A percentile compares a stretch with the other conserved stretches of the same genome.
Conservation (phyloP, 2,329 filamentous ascomycete genomes). For the Aspergillus pseudoglaucus region DNA sequence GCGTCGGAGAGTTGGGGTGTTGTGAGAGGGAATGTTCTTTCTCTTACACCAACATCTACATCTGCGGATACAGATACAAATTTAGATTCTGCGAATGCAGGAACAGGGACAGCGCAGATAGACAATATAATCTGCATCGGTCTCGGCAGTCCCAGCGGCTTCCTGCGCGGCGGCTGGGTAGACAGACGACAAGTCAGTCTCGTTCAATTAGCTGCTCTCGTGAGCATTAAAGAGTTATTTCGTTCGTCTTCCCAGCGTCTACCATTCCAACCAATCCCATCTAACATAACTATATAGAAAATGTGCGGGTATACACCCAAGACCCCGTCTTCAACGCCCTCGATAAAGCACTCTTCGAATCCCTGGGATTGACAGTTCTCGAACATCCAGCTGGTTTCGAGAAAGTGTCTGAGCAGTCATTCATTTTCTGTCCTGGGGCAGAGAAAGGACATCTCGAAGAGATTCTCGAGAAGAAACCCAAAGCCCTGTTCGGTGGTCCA, state of each 20-base stretch:
- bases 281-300: not conserved
- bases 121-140: slow-evolving; percentile 34
- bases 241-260: not conserved
- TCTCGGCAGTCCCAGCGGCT: slow-evolving; percentile 37
- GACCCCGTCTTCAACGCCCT: slow-evolving; percentile 47
- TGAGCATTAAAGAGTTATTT: slow-evolving; percentile 20
- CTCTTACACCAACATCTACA: not conserved
- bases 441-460: slow-evolving; percentile 47
- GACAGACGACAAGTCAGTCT: slow-evolving; percentile 35
- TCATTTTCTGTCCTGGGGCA: slow-evolving; percentile 58
- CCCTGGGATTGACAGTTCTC: slow-evolving; percentile 32
- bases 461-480: slow-evolving; percentile 45
- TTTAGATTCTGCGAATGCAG: too few species aligned
- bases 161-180: slow-evolving; percentile 37
- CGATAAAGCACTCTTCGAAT: slow-evolving; percentile 32
- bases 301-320: slow-evolving; percentile 44
- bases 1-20: slow-evolving; percentile 22
- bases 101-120: slow-evolving; percentile 2
- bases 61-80: not conserved
- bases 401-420: slow-evolving; percentile 41
- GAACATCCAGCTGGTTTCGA: slow-evolving; percentile 48
- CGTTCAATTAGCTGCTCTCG: slow-evolving; percentile 36
- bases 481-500: slow-evolving; percentile 52
- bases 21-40: slow-evolving; percentile 10
- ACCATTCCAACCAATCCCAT: not conserved